A percentile compares a stretch with the other conserved stretches of the same genome.
Conservation (phyloP, 768 basidiomycete genomes). For the Auricularia sp. region DNA sequence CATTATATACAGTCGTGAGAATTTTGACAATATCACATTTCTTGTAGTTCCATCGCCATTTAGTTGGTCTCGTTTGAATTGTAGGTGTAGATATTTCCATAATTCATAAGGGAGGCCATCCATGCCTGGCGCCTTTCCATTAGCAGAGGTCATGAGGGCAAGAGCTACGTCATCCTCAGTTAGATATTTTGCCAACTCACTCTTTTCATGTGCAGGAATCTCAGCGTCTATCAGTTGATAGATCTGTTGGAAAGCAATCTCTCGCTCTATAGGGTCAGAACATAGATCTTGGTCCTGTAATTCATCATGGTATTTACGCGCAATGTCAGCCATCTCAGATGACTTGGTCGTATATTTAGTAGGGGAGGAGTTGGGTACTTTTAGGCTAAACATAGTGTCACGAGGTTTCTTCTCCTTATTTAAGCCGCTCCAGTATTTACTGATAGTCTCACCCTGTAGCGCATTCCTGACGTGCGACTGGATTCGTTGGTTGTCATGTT, state of each 20-base stretch:
- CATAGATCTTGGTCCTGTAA: neutral
- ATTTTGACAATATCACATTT: conserved; percentile 1
- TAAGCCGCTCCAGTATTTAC: neutral
- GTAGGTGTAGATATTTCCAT: neutral
- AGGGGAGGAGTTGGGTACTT: neutral
- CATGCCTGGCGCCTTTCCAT: neutral
- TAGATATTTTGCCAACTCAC: conserved; percentile 21
- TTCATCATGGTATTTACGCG: neutral
- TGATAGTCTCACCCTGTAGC: neutral
- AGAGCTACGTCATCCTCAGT: neutral
- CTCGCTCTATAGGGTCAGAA: neutral
- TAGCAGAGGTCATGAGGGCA: neutral
- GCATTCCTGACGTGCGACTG: neutral
- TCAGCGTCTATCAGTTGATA: neutral
- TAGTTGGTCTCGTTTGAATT: neutral
- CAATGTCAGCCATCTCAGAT: neutral
- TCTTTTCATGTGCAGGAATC: neutral
- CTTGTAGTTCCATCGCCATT: neutral
- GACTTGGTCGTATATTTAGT: neutral
- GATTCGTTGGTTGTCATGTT: neutral
- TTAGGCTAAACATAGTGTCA: neutral
- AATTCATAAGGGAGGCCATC: neutral
- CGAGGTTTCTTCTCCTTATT: neutral
- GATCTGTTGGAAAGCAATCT: neutral
- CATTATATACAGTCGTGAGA: conserved; percentile 33